Evolutionary conservation across 2,329 filamentous ascomycete species (phyloP).

Genomic region (Fusarium annulatum): DNA sequence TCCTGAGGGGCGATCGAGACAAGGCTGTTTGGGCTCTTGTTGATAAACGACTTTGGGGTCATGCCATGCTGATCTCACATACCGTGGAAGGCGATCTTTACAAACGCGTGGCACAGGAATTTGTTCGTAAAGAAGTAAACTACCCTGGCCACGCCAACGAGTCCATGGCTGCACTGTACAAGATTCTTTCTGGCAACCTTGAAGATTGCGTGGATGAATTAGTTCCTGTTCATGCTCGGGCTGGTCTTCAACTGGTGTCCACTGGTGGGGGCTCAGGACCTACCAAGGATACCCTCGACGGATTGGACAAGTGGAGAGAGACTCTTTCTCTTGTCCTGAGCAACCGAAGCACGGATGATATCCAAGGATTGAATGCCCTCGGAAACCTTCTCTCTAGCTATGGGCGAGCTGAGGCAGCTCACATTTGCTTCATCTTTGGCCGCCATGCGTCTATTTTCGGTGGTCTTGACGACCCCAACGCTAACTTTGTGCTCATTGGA

Average conservation of each 20-base stretch:
- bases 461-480: conserved; percentile 82
- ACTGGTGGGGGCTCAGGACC: conserved; percentile 71
- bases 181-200: conserved; percentile 91
- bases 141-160: conserved; percentile 82
- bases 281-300: conserved; percentile 80
- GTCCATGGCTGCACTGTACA: conserved; percentile 90
- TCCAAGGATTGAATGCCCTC: conserved; percentile 79
- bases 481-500: conserved; percentile 85
- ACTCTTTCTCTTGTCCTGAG: conserved; percentile 86
- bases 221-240: conserved; percentile 90
- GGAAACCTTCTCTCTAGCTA: conserved; percentile 87
- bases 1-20: conserved; percentile 86
- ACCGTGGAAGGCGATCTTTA: conserved; percentile 84
- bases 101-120: conserved; percentile 94
- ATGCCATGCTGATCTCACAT: conserved; percentile 89
- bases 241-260: conserved; percentile 90
- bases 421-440: conserved; percentile 93
- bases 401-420: conserved; percentile 88
- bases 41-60: conserved; percentile 94
- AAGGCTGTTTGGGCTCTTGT: conserved; percentile 94
- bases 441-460: conserved; percentile 77
- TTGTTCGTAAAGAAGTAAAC: conserved; percentile 94
- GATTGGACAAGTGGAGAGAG: conserved; percentile 93
- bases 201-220: conserved; percentile 97
- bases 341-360: conserved; percentile 86